Base-by-base conservation (phyloP, 139 green algal genomes). In the Spirogloea muscicola region DNA sequence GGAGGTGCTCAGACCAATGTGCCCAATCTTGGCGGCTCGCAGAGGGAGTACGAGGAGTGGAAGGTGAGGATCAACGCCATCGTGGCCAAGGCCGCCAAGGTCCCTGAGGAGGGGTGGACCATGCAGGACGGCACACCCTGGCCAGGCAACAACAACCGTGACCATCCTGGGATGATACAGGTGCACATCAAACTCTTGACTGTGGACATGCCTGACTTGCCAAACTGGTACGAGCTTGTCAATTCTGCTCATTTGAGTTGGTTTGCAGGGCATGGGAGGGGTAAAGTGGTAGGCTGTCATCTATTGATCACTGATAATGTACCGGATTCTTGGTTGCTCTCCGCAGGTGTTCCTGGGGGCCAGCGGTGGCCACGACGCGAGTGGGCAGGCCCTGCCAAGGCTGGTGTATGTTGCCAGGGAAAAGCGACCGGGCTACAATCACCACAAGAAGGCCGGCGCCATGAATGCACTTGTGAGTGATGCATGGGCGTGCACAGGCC, bases 141-240 rank as follows among this genome's bases (percentile, higher is more conserved):
- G 74, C 74, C 74, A 38, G 74, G 74, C 9, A 77, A 82, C 33
- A 79, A 82, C 29, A 52, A 33, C 21, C 40, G 67, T 31, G 74
- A 82, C 74, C 74, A 82, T 21, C 44, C 42, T n/a, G 74, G 74
- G 52, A 82, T 82, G 65, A 82, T 82, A 16, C 74, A 81, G 66
- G 72, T 81, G 38, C 25, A n/a, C n/a, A n/a, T n/a, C n/a, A n/a
- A n/a, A n/a, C n/a, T n/a, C n/a, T n/a, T n/a, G n/a, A n/a, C n/a
- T n/a, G n/a, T n/a, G n/a, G n/a, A n/a, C n/a, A n/a, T n/a, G n/a
- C n/a, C n/a, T n/a, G n/a, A n/a, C n/a, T n/a, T n/a, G n/a, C n/a
- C n/a, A n/a, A n/a, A n/a, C n/a, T n/a, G n/a, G n/a, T n/a, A n/a
- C n/a, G n/a, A n/a, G n/a, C n/a, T n/a, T n/a, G n/a, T n/a, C n/a